A percentile compares a stretch with the other conserved stretches of the same genome.
phyloP scores from a whole-genome alignment of 164 flowering plant genomes.

The Saururus chinensis region DNA sequence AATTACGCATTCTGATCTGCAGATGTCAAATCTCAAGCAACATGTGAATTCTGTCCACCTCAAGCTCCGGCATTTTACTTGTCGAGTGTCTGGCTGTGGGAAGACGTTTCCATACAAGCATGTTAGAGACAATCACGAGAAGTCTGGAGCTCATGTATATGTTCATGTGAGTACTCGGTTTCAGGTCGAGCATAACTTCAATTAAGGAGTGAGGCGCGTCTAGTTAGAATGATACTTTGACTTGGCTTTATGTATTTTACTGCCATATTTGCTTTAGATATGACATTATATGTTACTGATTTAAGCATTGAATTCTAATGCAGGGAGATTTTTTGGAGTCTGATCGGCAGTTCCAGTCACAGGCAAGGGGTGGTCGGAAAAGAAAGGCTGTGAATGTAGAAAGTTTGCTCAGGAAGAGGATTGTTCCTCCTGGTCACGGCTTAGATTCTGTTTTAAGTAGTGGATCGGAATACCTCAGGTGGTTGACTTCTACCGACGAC shows the following conservation, averaged over 20 bases:
- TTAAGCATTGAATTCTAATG: conserved; percentile 46
- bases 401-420: conserved; percentile 51
- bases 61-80: conserved; percentile 40
- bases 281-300: conserved; percentile 30
- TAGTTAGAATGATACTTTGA: too few relatives aligned
- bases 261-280: too few relatives aligned
- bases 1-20: too few relatives aligned
- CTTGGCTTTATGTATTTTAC: too few relatives aligned
- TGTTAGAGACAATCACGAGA: conserved; percentile 81
- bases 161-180: conserved; percentile 37
- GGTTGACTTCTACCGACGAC: conserved; percentile 16
- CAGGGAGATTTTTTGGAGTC: too few relatives aligned
- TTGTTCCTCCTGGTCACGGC: conserved; percentile 23
- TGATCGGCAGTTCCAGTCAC: conserved; percentile 36
- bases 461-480: conserved; percentile 17
- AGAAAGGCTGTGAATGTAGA: conserved; percentile 37
- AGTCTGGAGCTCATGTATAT: conserved; percentile 41
- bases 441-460: conserved; percentile 5
- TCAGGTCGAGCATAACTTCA: too few relatives aligned
- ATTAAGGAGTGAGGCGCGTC: too few relatives aligned
- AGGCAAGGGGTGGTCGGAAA: conserved; percentile 72
- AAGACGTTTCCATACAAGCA: conserved; percentile 61
- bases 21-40: conserved; percentile 69
- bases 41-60: conserved; percentile 76
- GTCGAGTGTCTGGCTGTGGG: conserved; percentile 55